Conservation (phyloP, 257 asterid species). For the Solanum pinnatisectum region DNA sequence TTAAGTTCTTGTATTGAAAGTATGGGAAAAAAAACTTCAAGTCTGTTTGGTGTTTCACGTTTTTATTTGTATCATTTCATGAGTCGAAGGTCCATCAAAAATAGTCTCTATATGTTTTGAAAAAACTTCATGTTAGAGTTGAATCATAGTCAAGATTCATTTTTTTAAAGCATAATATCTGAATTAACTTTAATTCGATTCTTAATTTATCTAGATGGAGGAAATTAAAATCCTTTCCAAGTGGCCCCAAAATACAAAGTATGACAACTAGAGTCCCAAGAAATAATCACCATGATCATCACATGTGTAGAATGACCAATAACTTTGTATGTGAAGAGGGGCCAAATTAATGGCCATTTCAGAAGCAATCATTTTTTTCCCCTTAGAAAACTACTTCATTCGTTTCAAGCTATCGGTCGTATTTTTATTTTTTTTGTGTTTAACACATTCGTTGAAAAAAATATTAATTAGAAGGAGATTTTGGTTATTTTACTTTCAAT, state of each 20-base stretch:
- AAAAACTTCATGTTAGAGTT: too few species aligned
- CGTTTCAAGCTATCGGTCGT: too few species aligned
- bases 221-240: background rate
- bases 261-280: background rate
- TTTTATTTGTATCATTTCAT: background rate
- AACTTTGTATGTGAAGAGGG: background rate
- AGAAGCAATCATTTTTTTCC: background rate
- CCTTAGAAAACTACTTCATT: background rate
- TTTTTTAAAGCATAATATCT: too few species aligned
- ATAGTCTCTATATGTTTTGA: too few species aligned
- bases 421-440: too few species aligned
- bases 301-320: background rate
- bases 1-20: background rate
- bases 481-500: background rate
- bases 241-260: background rate
- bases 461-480: background rate
- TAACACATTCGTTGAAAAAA: too few species aligned
- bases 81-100: accelerated
- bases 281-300: background rate
- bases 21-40: too few species aligned
- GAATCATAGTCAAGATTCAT: too few species aligned
- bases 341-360: background rate
- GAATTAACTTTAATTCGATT: background rate
- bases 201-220: background rate
- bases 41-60: background rate